Base-by-base conservation (phyloP, 1,284 basidiomycete species). In the Pseudozyma hubeiensis region DNA sequence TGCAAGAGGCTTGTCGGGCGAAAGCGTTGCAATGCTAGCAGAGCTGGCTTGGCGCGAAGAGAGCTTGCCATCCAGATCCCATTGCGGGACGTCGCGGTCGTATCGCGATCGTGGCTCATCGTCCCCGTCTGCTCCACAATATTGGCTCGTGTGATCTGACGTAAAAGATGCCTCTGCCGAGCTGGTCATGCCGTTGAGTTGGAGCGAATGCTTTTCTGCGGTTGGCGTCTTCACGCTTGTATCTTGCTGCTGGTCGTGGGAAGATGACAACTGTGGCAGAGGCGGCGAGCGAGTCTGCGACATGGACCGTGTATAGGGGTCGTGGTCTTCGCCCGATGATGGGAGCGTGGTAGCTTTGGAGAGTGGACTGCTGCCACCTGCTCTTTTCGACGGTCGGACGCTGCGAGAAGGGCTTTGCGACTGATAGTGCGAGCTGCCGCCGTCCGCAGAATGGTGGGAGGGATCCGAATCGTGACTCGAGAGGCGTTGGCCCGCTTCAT, bases 11-110 rank as follows among this genome's bases (percentile, higher is more conserved):
- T 59, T 61, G 41, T 45, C 47, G 31, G 65, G 65, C 29, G 66
- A 62, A 6, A 74, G 59, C 1, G 72, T 75, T 3, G 66, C 67
- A 1, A 75, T 53, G 17, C 72, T 75, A 10, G 66, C 60, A 1
- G 67, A 66, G 51, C 72, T 75, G 16, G 53, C 55, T 30, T 65
- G 43, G 16, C 72, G 70, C 9, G 70, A 65, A 2, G 62, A 75
- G 24, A 64, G 48, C 34, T 54, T 65, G 16, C 37, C 51, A 47
- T 79, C 77, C 34, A 82, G 62, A 17, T 64, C 49, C 76, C 73
- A 80, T 1, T 59, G 52, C 1, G 77, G 79, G 33, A 82, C 80
- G 37, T 82, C 80, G 10, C 54, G 54, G 47, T 82, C 78, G 39
- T 45, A 53, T 8, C n/a, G 51, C 17, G 59, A 55, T 29, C 51